phyloP scores from a whole-genome alignment of 495 filamentous ascomycete genomes.

The Aspergillus nidulans region DNA sequence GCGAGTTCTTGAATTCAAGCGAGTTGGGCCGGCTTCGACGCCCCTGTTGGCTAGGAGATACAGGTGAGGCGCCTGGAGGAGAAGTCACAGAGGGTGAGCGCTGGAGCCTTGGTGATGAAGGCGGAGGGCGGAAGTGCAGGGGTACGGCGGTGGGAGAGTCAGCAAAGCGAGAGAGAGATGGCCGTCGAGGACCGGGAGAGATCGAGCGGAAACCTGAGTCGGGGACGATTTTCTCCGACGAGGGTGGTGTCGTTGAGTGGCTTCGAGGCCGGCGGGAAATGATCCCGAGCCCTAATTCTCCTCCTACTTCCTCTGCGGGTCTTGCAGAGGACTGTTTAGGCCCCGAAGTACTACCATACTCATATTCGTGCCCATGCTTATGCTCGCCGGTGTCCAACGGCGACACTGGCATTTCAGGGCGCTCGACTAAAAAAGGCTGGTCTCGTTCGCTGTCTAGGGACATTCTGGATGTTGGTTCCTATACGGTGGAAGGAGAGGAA shows the following conservation, averaged over 20 bases:
- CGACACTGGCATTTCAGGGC: constrained; percentile 49
- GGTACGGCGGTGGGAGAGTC: constrained; percentile 50
- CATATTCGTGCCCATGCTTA: constrained; percentile 14
- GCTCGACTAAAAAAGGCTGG: constrained; percentile 47
- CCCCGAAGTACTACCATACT: constrained; percentile 39
- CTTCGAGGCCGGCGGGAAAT: constrained; percentile 31
- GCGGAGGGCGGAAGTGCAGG: constrained; percentile 45
- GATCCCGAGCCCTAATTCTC: constrained; percentile 19
- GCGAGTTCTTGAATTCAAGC: constrained; percentile 42
- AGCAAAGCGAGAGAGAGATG: constrained; percentile 28
- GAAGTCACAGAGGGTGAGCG: constrained; percentile 33
- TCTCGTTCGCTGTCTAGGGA: constrained; percentile 31
- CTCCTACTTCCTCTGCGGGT: constrained; percentile 3
- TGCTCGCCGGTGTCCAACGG: constrained; percentile 23
- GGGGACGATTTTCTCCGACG: constrained; percentile 24
- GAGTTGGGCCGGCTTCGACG: constrained; percentile 42
- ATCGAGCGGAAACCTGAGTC: constrained; percentile 34
- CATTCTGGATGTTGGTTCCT: constrained; percentile 35
- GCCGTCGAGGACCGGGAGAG: constrained; percentile 32
- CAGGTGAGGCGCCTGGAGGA: constrained; percentile 7
- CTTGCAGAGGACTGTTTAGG: constrained; percentile 26
- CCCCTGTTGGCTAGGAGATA: constrained; percentile 27
- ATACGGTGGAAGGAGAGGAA: constrained; percentile 32
- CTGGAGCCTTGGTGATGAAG: constrained; percentile 33
- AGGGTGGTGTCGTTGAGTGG: constrained; percentile 34